Evolutionary conservation across 2,329 filamentous ascomycete genomes (phyloP).

Genomic region (Xylariaceae sp.): DNA sequence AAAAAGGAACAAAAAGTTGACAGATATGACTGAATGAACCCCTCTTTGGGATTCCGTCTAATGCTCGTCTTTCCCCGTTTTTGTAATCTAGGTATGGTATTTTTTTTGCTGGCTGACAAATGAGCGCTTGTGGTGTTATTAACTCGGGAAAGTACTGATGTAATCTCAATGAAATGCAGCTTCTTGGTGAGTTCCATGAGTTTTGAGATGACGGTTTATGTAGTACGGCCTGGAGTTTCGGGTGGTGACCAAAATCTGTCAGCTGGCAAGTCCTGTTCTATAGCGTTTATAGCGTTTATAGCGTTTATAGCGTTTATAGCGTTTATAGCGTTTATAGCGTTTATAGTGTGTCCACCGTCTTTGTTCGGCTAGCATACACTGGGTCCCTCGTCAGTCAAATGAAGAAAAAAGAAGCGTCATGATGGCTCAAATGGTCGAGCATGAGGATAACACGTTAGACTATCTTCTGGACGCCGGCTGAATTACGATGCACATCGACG

Average conservation of each 20-base stretch:
- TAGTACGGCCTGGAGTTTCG: slow-evolving; percentile 11
- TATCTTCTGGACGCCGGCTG: too few species aligned
- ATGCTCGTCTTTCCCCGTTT: neutral
- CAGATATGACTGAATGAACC: neutral
- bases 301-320: neutral
- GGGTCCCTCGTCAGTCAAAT: too few species aligned
- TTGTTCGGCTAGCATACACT: too few species aligned
- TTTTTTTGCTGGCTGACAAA: slow-evolving; percentile 23
- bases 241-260: neutral
- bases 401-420: too few species aligned
- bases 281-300: neutral
- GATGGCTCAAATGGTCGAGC: too few species aligned
- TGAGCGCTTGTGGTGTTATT: slow-evolving; percentile 3
- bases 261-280: slow-evolving; percentile 2
- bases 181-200: slow-evolving; percentile 1
- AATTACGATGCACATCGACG: too few species aligned
- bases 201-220: slow-evolving; percentile 22
- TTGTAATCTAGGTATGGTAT: neutral
- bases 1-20: neutral
- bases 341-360: too few species aligned
- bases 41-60: neutral
- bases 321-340: too few species aligned
- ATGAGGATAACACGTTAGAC: too few species aligned
- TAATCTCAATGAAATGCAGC: neutral
- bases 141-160: neutral